Conservation (phyloP, 305 asterid genomes). For the Plantago coronopus region DNA sequence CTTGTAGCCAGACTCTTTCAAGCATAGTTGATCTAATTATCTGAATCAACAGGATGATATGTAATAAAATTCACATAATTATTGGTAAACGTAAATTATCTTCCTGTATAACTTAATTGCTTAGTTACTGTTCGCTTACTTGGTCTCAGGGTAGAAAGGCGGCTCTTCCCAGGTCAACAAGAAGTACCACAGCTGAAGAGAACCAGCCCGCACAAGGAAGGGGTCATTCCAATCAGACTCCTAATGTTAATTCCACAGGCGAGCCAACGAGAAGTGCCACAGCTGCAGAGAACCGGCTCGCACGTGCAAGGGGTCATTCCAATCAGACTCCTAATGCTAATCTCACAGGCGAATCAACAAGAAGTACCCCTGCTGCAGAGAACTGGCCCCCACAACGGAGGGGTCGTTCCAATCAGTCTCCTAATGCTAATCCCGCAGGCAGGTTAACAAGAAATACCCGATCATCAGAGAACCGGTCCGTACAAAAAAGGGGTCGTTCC, state of each 20-base stretch:
- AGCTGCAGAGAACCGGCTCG: not conserved
- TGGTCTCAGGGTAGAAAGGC: slow-evolving; percentile 81
- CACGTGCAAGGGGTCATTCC: slow-evolving; percentile 11
- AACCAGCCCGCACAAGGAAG: slow-evolving; percentile 40
- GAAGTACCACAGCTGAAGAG: slow-evolving; percentile 49
- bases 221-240: slow-evolving; percentile 5
- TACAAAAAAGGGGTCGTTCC: slow-evolving; percentile 11
- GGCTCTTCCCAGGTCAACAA: slow-evolving; percentile 78
- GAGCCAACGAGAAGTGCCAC: too few species aligned
- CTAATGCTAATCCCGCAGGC: slow-evolving; percentile 37
- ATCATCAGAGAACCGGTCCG: not conserved
- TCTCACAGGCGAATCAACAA: slow-evolving; percentile 21
- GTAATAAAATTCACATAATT: too few species aligned
- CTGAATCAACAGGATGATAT: too few species aligned
- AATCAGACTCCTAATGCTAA: slow-evolving; percentile 32
- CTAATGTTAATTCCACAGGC: too few species aligned
- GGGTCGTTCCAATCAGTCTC: slow-evolving; percentile 23
- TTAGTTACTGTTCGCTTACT: slow-evolving; percentile 1
- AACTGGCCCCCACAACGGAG: not conserved
- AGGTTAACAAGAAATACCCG: slow-evolving; percentile 26
- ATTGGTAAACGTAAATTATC: not conserved
- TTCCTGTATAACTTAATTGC: not conserved
- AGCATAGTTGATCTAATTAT: too few species aligned
- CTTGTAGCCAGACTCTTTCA: too few species aligned
- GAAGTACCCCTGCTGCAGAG: too few species aligned